Evolutionary conservation across 176 grass and related monocot species (phyloP).

Genomic region (Oryza glaberrima): DNA sequence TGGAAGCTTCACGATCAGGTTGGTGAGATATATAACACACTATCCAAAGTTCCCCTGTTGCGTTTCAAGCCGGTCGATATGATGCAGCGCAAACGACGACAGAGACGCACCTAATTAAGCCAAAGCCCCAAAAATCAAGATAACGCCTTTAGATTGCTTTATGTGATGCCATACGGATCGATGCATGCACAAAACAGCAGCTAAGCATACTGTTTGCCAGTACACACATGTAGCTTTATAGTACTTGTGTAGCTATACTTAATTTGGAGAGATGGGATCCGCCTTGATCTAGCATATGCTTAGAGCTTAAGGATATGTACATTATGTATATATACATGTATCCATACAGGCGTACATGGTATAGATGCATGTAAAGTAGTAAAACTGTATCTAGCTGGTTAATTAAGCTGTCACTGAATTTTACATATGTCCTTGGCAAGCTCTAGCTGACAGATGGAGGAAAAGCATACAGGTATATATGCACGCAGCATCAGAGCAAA

Average conservation of each 20-base stretch:
- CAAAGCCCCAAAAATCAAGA: not conserved
- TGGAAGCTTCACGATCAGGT: not conserved
- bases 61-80: not conserved
- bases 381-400: not conserved
- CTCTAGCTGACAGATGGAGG: not conserved
- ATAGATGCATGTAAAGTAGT: too few relatives aligned
- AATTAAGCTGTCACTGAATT: conserved; percentile 20
- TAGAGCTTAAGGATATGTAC: conserved; percentile 39
- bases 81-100: conserved; percentile 13
- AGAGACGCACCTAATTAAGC: conserved; percentile 2
- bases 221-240: not conserved
- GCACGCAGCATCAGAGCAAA: not conserved
- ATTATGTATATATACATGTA: not conserved
- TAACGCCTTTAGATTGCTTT: not conserved
- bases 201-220: conserved; percentile 1
- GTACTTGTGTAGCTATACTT: not conserved
- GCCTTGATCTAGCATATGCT: not conserved
- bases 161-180: not conserved
- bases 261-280: not conserved
- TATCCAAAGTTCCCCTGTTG: not conserved
- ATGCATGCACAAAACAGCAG: not conserved
- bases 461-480: not conserved
- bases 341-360: too few relatives aligned
- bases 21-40: not conserved
- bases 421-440: not conserved